Conservation (phyloP, 1,284 basidiomycete genomes). For the Heliocybe sulcata region DNA sequence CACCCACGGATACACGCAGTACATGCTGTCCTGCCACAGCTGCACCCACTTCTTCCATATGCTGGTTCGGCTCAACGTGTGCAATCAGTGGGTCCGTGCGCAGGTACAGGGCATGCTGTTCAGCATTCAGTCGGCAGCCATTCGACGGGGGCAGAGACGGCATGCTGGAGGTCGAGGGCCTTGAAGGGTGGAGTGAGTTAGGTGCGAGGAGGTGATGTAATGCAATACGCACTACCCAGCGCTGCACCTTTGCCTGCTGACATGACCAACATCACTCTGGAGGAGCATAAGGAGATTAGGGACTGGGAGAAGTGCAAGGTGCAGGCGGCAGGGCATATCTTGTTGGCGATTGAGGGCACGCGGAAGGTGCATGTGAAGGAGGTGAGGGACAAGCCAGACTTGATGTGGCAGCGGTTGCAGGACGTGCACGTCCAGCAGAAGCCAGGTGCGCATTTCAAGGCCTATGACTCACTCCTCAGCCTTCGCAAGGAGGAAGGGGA, state of each 20-base stretch:
- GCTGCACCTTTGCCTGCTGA: slow-evolving; percentile 21
- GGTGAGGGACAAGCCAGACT: no score
- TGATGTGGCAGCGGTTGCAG: no score
- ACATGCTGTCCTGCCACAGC: slow-evolving; percentile 62
- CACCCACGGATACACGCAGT: slow-evolving; percentile 71
- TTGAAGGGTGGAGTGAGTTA: slow-evolving; percentile 13
- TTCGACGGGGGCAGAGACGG: slow-evolving; percentile 37
- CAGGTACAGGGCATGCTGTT: slow-evolving; percentile 63
- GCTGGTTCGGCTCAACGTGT: slow-evolving; percentile 61
- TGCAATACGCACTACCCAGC: slow-evolving; percentile 10
- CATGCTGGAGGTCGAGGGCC: slow-evolving; percentile 17
- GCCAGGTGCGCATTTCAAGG: no score
- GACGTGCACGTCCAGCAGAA: no score
- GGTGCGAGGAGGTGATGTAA: slow-evolving; percentile 11
- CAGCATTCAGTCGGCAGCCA: slow-evolving; percentile 66
- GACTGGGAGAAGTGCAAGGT: no score
- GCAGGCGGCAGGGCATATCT: no score
- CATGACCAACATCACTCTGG: no score
- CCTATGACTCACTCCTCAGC: no score
- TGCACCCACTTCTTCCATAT: slow-evolving; percentile 76
- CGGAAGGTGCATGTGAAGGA: no score
- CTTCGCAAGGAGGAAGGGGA: no score
- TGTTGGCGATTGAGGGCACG: no score
- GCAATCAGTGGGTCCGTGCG: slow-evolving; percentile 54
- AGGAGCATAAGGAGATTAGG: no score